phyloP scores from a whole-genome alignment of 2,329 filamentous ascomycete species.

The Huntiella abstrusa region DNA sequence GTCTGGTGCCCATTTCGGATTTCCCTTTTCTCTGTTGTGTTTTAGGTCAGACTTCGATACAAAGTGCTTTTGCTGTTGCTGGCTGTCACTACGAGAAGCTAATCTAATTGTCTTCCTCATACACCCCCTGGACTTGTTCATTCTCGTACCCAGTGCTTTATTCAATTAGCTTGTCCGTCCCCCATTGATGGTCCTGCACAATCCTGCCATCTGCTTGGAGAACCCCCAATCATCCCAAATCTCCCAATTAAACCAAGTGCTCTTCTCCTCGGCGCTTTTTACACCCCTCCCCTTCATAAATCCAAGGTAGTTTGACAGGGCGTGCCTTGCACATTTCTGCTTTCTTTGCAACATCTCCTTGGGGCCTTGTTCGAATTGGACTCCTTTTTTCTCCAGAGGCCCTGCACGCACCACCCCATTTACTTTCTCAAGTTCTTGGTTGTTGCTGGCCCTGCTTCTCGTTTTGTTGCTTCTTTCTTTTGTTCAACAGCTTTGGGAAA shows the following conservation, averaged over 20 bases:
- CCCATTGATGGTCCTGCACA: conserved; percentile 9
- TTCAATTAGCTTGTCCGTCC: conserved; percentile 8
- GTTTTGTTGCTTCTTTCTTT: conserved; percentile 9
- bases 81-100: neutral
- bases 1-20: too few species aligned
- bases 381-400: conserved; percentile 11
- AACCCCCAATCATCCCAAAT: conserved; percentile 9
- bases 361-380: conserved; percentile 6
- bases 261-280: neutral
- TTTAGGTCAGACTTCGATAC: too few species aligned
- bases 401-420: conserved; percentile 6
- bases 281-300: neutral
- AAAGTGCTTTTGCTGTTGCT: too few species aligned
- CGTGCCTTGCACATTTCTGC: conserved; percentile 5
- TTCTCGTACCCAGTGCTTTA: neutral
- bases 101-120: neutral
- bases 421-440: conserved; percentile 7
- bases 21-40: too few species aligned
- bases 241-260: neutral
- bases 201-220: conserved; percentile 3
- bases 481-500: conserved; percentile 5
- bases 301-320: conserved; percentile 2
- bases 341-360: conserved; percentile 4
- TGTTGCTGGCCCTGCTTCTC: conserved; percentile 6
- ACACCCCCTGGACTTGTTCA: conserved; percentile 1